These are phyloP conservation scores for Zygoascus biomembranicola DNA, from an alignment of 805 yeast species.

Conservation along the genomic window DNA sequence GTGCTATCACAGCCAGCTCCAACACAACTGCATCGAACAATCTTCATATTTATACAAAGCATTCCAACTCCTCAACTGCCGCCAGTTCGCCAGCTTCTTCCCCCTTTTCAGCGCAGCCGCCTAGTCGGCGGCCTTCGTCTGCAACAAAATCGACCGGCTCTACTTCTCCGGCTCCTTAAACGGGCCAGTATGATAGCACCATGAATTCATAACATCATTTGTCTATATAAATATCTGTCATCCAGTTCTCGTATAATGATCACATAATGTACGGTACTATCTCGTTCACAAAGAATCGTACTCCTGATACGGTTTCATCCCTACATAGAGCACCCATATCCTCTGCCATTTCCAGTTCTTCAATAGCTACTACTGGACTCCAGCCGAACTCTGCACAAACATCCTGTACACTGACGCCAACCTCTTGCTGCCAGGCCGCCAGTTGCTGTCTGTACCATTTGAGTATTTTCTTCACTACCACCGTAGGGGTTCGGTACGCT, in stretches of 20 bases:
- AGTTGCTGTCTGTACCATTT: constrained; percentile 16
- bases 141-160: neutral
- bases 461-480: constrained; percentile 31
- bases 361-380: constrained; percentile 58
- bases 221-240: no score
- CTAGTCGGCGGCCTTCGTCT: neutral
- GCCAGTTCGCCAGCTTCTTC: neutral
- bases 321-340: constrained; percentile 48
- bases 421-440: constrained; percentile 20
- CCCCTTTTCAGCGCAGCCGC: neutral
- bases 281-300: constrained; percentile 49
- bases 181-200: neutral
- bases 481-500: constrained; percentile 28
- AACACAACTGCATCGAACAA: neutral
- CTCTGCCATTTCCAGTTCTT: constrained; percentile 56
- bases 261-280: constrained; percentile 9
- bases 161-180: neutral
- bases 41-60: neutral
- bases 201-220: no score
- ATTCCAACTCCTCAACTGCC: neutral
- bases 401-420: constrained; percentile 32
- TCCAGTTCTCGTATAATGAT: neutral
- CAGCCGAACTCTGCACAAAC: constrained; percentile 48
- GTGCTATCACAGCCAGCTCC: neutral
- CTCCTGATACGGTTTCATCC: constrained; percentile 63